These are phyloP conservation scores for Diaporthe longicolla DNA, from an alignment of 2,329 filamentous ascomycete species.

Conservation along the genomic window DNA sequence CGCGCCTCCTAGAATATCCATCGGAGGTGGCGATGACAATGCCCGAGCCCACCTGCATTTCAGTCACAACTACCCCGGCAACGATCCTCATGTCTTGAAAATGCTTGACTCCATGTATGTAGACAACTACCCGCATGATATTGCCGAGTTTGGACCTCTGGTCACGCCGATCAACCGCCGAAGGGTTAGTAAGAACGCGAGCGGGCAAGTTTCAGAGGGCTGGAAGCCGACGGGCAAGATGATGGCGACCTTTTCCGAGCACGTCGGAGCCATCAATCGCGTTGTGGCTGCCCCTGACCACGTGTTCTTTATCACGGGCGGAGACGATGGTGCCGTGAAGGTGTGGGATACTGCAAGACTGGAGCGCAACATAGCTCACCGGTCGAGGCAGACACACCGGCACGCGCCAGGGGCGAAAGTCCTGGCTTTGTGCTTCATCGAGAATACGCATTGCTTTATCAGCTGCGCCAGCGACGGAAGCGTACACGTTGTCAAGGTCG, in stretches of 20 bases:
- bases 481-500: conserved; percentile 90
- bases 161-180: conserved; percentile 77
- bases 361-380: conserved; percentile 90
- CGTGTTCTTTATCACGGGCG: conserved; percentile 92
- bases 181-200: conserved; percentile 64
- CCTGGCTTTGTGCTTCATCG: conserved; percentile 88
- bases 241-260: conserved; percentile 91
- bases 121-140: conserved; percentile 76
- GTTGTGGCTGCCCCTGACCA: conserved; percentile 90
- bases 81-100: conserved; percentile 76
- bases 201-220: conserved; percentile 64
- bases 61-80: conserved; percentile 88
- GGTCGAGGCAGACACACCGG: conserved; percentile 87
- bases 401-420: conserved; percentile 81
- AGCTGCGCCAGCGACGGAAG: conserved; percentile 92
- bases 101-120: conserved; percentile 89
- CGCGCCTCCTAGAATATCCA: conserved; percentile 51
- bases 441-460: conserved; percentile 93
- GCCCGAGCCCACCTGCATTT: conserved; percentile 66
- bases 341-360: conserved; percentile 93
- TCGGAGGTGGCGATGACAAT: conserved; percentile 48
- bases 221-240: conserved; percentile 90
- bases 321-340: conserved; percentile 90
- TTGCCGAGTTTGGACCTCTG: conserved; percentile 82
- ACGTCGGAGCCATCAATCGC: conserved; percentile 84